Percentiles rank a stretch among this genome's conserved stretches.
Conservation (phyloP, 352 stramenopile species). For the Globisporangium perplexum region DNA sequence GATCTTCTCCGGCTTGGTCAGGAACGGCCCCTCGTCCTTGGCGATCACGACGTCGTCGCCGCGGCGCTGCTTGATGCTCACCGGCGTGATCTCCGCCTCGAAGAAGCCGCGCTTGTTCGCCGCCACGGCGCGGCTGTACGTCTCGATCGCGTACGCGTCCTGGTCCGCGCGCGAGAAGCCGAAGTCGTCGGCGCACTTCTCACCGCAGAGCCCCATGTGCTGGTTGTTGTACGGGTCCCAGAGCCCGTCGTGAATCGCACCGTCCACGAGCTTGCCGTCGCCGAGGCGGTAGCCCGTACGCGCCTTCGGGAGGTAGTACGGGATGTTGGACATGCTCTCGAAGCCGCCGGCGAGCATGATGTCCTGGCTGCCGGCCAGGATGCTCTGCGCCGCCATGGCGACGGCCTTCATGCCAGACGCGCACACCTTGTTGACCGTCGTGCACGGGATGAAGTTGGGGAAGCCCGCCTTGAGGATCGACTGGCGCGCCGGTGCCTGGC, state of each 20-base stretch:
- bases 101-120: conserved; percentile 86
- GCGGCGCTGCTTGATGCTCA: conserved; percentile 74
- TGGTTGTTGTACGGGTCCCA: conserved; percentile 98
- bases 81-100: conserved; percentile 86
- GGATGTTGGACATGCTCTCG: conserved; percentile 98
- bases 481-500: conserved; percentile 95
- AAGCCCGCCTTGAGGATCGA: conserved; percentile 90
- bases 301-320: conserved; percentile 94
- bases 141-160: conserved; percentile 93
- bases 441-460: conserved; percentile 91
- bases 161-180: conserved; percentile 84
- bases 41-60: conserved; percentile 59
- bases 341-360: conserved; percentile 94
- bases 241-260: conserved; percentile 94
- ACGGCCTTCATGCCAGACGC: conserved; percentile 92
- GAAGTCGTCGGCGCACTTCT: conserved; percentile 83
- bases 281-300: conserved; percentile 90
- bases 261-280: conserved; percentile 86
- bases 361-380: conserved; percentile 82
- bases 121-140: conserved; percentile 81
- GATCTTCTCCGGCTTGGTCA: conserved; percentile 91
- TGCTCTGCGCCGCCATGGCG: conserved; percentile 82
- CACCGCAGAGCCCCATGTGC: conserved; percentile 93
- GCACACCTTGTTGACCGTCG: conserved; percentile 99
- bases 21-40: conserved; percentile 92